Conservation (phyloP, 176 grass and related monocot genomes). For the Rhynchospora breviuscula region DNA sequence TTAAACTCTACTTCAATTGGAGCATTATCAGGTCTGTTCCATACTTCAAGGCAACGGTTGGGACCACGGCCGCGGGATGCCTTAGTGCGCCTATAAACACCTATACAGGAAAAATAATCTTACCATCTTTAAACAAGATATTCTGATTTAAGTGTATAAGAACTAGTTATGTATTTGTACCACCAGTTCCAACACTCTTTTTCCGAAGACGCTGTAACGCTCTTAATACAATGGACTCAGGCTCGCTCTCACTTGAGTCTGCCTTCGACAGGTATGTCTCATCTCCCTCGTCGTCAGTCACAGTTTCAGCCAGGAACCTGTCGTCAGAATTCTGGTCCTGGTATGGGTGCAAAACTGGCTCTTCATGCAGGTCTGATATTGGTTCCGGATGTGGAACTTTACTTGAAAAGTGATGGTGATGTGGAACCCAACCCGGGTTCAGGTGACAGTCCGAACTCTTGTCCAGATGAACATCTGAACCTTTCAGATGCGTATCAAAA, state of each 20-base stretch:
- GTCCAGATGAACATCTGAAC: not conserved
- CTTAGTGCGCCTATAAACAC: not conserved
- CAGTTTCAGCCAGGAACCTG: not conserved
- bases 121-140: not conserved
- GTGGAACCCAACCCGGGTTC: not conserved
- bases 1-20: conserved; percentile 29
- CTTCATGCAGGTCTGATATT: not conserved
- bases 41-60: conserved; percentile 27
- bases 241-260: not conserved
- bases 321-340: not conserved
- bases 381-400: not conserved
- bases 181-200: not conserved
- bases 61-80: not conserved
- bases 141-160: not conserved
- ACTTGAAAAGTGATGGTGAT: not conserved
- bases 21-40: conserved; percentile 29
- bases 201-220: not conserved
- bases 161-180: not conserved
- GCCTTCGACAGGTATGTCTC: not conserved
- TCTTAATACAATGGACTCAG: not conserved
- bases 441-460: not conserved
- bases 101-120: not conserved
- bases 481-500: not conserved
- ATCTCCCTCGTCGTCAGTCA: not conserved
- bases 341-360: not conserved